A percentile compares a stretch with the other conserved stretches of the same genome.
Evolutionary conservation across 176 grass and related monocot species (phyloP).

Genomic region (Zoysia japonica): DNA sequence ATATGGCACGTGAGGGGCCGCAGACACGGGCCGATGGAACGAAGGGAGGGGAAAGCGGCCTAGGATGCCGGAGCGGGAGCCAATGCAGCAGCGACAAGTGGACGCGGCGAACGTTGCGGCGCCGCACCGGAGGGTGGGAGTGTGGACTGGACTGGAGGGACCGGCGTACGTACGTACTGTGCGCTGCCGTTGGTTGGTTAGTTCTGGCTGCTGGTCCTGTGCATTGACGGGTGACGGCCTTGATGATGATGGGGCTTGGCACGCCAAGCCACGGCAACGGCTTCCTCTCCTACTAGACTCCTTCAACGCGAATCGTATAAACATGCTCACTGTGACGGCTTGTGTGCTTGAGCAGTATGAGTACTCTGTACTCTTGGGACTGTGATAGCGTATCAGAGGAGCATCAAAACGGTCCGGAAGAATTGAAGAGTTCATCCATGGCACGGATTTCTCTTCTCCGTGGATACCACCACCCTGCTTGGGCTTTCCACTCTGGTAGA

Average conservation of each 20-base stretch:
- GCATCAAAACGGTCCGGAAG: background rate
- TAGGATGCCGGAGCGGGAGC: constrained; percentile 39
- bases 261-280: background rate
- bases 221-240: background rate
- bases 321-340: background rate
- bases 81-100: constrained; percentile 32
- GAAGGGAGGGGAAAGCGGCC: constrained; percentile 37
- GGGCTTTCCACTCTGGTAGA: background rate
- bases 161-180: background rate
- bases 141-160: background rate
- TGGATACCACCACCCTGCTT: background rate
- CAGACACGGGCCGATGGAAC: constrained; percentile 28
- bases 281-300: background rate
- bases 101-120: constrained; percentile 50
- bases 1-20: constrained; percentile 42
- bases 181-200: constrained; percentile 26
- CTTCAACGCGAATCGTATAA: background rate
- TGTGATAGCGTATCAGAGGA: background rate
- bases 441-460: background rate
- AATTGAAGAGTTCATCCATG: background rate
- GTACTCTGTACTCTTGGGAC: background rate
- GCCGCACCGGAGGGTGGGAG: background rate
- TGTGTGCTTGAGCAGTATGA: too few relatives aligned
- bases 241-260: background rate
- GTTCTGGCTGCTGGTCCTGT: constrained; percentile 42